Conservation (phyloP, 495 filamentous ascomycete genomes). For the Cercophora newfieldiana region DNA sequence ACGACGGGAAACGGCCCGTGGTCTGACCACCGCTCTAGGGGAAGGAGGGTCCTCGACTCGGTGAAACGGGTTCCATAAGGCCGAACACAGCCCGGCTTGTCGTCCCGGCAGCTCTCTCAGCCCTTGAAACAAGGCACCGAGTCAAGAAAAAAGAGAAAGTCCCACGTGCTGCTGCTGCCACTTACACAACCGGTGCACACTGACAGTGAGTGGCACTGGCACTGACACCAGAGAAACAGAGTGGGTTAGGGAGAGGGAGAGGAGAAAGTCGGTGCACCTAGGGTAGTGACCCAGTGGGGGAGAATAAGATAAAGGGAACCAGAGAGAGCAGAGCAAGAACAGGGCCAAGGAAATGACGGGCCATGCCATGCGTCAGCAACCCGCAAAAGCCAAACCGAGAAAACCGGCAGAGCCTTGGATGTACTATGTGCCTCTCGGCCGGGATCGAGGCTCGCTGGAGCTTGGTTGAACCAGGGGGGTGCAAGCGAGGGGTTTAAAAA, state of each 20-base stretch:
- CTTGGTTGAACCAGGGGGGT: neutral
- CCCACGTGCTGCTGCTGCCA: neutral
- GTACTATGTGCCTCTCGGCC: conserved; percentile 1
- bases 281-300: neutral
- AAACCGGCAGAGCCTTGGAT: neutral
- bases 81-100: neutral
- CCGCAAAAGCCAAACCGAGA: neutral
- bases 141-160: neutral
- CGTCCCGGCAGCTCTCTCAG: neutral
- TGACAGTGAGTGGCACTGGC: neutral
- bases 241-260: neutral
- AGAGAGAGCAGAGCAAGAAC: neutral
- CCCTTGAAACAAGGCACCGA: neutral
- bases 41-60: neutral
- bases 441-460: neutral
- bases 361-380: conserved; percentile 17
- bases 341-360: neutral
- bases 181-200: neutral
- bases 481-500: neutral
- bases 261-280: conserved; percentile 14
- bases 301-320: neutral
- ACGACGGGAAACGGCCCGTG: neutral
- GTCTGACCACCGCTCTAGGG: neutral
- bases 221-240: neutral
- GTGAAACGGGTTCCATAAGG: neutral